Evolutionary conservation across 129 eudicot species (phyloP).

Genomic region (Centaurea solstitialis): DNA sequence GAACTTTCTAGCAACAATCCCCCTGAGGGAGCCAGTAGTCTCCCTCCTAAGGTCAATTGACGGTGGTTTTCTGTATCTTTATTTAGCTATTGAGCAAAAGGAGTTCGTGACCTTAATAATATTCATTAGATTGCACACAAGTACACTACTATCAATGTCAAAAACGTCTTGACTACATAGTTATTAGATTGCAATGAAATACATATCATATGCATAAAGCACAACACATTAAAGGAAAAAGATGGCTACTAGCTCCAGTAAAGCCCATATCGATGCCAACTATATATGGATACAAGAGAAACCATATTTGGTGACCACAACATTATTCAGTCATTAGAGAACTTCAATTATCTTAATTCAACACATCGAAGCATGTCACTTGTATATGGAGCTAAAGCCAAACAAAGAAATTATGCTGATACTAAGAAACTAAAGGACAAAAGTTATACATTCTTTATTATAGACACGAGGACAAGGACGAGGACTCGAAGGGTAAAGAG

Average conservation of each 20-base stretch:
- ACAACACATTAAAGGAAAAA: background rate
- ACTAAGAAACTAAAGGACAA: conserved; percentile 11
- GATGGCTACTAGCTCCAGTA: background rate
- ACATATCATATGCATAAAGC: background rate
- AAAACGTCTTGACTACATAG: too few species aligned
- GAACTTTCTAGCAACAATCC: too few species aligned
- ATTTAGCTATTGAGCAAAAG: too few species aligned
- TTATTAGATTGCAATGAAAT: background rate
- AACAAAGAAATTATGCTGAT: background rate
- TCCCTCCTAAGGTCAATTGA: too few species aligned
- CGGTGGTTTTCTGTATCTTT: too few species aligned
- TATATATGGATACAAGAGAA: background rate
- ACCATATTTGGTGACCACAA: background rate
- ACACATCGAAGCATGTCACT: background rate
- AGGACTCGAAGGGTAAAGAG: background rate
- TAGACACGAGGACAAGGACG: background rate
- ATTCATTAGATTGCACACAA: too few species aligned
- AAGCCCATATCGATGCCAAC: background rate
- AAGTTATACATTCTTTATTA: background rate
- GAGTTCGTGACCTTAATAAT: too few species aligned
- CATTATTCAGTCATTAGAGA: background rate
- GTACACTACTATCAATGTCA: too few species aligned
- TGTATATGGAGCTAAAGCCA: background rate
- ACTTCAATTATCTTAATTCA: background rate
- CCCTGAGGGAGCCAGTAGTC: too few species aligned